Percentiles rank a stretch among this genome's conserved stretches.
These are phyloP conservation scores for Teunomyces aglyptinius DNA, from an alignment of 805 yeast species.

Conservation along the genomic window DNA sequence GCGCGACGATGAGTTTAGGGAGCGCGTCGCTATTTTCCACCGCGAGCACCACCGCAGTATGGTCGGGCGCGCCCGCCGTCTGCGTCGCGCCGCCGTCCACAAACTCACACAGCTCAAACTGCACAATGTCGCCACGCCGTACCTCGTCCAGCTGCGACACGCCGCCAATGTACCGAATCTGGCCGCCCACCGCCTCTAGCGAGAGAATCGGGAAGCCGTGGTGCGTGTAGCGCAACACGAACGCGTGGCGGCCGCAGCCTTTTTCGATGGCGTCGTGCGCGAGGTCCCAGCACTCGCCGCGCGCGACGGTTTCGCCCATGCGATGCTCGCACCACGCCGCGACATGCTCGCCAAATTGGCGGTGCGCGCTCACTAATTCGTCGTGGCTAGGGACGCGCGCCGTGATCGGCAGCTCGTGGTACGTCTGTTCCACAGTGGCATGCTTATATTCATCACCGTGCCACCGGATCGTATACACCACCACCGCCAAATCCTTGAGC, in stretches of 20 bases:
- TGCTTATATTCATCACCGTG: slow-evolving; percentile 17
- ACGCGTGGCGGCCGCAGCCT: slow-evolving; percentile 59
- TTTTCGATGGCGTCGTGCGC: slow-evolving; percentile 50
- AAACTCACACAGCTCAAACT: slow-evolving; percentile 43
- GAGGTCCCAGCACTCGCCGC: slow-evolving; percentile 63
- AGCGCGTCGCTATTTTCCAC: slow-evolving; percentile 13
- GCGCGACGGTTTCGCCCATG: slow-evolving; percentile 47
- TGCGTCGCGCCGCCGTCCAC: slow-evolving; percentile 29
- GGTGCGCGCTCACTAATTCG: slow-evolving; percentile 31
- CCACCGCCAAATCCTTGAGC: slow-evolving; percentile 42
- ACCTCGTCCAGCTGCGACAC: slow-evolving; percentile 34
- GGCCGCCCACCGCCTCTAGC: slow-evolving; percentile 16
- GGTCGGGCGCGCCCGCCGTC: slow-evolving; percentile 53
- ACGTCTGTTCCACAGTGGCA: slow-evolving; percentile 29
- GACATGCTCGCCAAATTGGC: slow-evolving; percentile 49
- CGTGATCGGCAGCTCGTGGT: slow-evolving; percentile 44
- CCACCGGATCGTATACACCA: slow-evolving; percentile 41
- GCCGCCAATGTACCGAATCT: slow-evolving; percentile 20
- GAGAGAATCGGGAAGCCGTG: slow-evolving; percentile 48
- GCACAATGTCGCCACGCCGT: slow-evolving; percentile 56
- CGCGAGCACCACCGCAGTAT: slow-evolving; percentile 40
- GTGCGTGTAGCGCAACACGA: slow-evolving; percentile 44
- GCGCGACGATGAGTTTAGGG: slow-evolving; percentile 34
- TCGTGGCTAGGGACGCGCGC: slow-evolving; percentile 26
- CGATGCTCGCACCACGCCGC: slow-evolving; percentile 55